Evolutionary conservation across 768 basidiomycete genomes (phyloP).

Genomic region (Dentipellis fragilis): DNA sequence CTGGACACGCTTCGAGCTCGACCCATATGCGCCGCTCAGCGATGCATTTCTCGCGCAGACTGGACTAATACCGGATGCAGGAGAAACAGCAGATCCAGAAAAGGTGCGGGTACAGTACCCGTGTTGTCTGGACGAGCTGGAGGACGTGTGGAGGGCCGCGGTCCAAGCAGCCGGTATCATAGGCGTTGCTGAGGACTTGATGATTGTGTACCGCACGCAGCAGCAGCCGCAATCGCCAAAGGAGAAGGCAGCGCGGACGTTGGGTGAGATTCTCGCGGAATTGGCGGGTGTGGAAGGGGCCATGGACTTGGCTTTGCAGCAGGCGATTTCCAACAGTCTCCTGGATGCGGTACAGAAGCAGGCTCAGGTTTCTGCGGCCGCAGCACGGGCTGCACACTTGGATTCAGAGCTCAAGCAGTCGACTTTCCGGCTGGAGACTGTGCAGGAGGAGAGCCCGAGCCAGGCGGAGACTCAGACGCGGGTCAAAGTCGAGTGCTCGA

Average conservation of each 20-base stretch:
- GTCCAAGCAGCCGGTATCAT: conserved; percentile 17
- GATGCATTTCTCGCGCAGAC: conserved; percentile 31
- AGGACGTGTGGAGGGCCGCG: conserved; percentile 21
- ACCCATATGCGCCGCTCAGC: conserved; percentile 39
- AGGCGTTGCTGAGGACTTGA: conserved; percentile 31
- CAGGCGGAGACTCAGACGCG: too few species aligned
- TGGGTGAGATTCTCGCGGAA: neutral
- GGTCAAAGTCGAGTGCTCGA: too few species aligned
- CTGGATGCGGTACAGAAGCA: too few species aligned
- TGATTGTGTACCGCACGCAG: conserved; percentile 40
- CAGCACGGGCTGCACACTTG: too few species aligned
- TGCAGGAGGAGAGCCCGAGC: too few species aligned
- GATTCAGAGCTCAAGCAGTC: too few species aligned
- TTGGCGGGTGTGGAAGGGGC: neutral
- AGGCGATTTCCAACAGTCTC: too few species aligned
- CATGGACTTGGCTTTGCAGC: neutral
- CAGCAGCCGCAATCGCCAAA: neutral
- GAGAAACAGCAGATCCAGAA: neutral
- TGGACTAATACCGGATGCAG: conserved; percentile 10
- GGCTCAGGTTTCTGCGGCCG: too few species aligned
- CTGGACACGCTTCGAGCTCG: conserved; percentile 38
- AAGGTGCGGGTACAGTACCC: conserved; percentile 1
- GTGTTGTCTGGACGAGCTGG: conserved; percentile 22
- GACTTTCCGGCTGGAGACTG: too few species aligned
- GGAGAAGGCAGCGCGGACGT: neutral